Conservation (phyloP, 306 rosid genomes). For the Vachellia collinsii region DNA sequence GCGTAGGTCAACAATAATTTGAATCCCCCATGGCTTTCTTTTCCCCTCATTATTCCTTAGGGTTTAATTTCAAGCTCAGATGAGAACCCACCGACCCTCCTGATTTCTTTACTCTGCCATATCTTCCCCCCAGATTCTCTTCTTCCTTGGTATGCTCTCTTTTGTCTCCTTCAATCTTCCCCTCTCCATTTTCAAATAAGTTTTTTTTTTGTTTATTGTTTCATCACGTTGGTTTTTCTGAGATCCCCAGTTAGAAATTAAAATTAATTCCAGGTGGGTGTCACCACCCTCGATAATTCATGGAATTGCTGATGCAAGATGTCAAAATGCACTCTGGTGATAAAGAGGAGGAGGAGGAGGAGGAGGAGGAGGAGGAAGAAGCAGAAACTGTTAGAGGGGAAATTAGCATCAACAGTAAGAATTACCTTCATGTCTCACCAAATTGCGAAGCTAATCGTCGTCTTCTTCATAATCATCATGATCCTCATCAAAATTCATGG, state of each 20-base stretch:
- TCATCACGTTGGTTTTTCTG: slow-evolving; percentile 34
- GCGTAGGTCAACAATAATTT: slow-evolving; percentile 54
- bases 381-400: slow-evolving; percentile 38
- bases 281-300: slow-evolving; percentile 28
- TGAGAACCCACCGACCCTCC: slow-evolving; percentile 65
- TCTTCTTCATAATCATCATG: not conserved
- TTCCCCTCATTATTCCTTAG: slow-evolving; percentile 45
- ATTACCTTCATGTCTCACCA: slow-evolving; percentile 33
- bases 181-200: not conserved
- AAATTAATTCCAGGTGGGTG: slow-evolving; percentile 43
- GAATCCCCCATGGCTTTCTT: slow-evolving; percentile 25
- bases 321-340: slow-evolving; percentile 52
- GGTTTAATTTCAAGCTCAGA: slow-evolving; percentile 59
- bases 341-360: slow-evolving; percentile 12
- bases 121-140: slow-evolving; percentile 31
- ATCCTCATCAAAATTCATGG: slow-evolving; percentile 36
- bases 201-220: not conserved
- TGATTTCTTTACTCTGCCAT: slow-evolving; percentile 34
- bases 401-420: slow-evolving; percentile 26
- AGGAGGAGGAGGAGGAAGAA: slow-evolving; percentile 45
- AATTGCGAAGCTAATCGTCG: slow-evolving; percentile 4
- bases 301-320: slow-evolving; percentile 59
- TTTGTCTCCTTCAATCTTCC: not conserved
- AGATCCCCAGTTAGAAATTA: slow-evolving; percentile 39
- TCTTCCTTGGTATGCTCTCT: slow-evolving; percentile 32